Evolutionary conservation across 2,329 filamentous ascomycete species (phyloP).

Genomic region (Aspergillus flavus): DNA sequence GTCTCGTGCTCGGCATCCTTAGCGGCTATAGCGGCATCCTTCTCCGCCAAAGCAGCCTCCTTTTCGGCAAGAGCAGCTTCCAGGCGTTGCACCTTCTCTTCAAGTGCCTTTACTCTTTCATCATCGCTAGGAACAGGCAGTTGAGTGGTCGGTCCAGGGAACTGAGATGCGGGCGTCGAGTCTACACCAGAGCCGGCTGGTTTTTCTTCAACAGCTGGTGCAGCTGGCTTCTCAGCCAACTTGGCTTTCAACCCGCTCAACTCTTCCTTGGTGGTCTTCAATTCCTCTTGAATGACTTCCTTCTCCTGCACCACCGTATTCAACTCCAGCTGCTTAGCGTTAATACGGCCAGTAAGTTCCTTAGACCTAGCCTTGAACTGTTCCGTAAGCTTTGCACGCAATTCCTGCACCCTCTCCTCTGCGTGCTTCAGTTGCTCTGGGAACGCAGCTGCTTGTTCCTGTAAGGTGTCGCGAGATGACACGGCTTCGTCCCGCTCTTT

Average conservation of each 20-base stretch:
- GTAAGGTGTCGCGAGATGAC: constrained; percentile 52
- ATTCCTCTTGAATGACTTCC: constrained; percentile 66
- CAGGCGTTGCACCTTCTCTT: constrained; percentile 59
- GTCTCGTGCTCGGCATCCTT: constrained; percentile 55
- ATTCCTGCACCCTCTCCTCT: constrained; percentile 54
- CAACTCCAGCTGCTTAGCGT: constrained; percentile 53
- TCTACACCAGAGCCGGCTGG: constrained; percentile 48
- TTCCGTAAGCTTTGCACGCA: constrained; percentile 48
- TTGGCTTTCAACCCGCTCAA: constrained; percentile 55
- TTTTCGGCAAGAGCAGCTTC: constrained; percentile 58
- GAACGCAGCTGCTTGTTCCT: constrained; percentile 52
- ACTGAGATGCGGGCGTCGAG: constrained; percentile 34
- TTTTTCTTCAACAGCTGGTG: constrained; percentile 53
- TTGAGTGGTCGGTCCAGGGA: constrained; percentile 30
- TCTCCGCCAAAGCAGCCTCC: constrained; percentile 46
- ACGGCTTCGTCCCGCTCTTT: constrained; percentile 68
- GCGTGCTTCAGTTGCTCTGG: constrained; percentile 51
- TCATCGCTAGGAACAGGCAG: constrained; percentile 43
- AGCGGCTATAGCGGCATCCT: constrained; percentile 49
- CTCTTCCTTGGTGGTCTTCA: constrained; percentile 65
- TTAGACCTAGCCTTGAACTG: constrained; percentile 60
- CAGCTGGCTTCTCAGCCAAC: constrained; percentile 49
- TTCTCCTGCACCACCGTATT: constrained; percentile 63
- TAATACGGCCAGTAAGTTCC: constrained; percentile 67
- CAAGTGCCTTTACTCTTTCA: constrained; percentile 62